A percentile compares a stretch with the other conserved stretches of the same genome.
Evolutionary conservation across 495 filamentous ascomycete genomes (phyloP).

Genomic region (Neurospora sp.): DNA sequence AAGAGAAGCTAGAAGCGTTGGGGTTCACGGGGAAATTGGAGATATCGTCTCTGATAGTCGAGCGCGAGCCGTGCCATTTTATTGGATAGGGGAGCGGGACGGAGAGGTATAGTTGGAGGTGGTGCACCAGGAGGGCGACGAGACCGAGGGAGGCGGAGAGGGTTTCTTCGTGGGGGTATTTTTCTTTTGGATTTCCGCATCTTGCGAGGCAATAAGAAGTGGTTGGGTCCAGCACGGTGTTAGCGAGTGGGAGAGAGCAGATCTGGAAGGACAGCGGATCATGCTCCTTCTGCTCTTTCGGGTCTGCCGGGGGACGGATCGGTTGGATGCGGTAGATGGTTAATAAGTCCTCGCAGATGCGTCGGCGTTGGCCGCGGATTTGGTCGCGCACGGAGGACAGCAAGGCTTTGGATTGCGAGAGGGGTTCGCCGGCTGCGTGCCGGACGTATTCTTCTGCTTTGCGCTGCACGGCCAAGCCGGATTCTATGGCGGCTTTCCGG

Average conservation of each 20-base stretch:
- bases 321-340: conserved; percentile 73
- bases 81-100: conserved; percentile 76
- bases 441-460: conserved; percentile 44
- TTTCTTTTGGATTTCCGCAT: conserved; percentile 13
- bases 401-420: conserved; percentile 44
- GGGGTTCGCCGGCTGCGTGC: conserved; percentile 43
- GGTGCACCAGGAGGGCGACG: conserved; percentile 63
- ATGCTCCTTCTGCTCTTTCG: not conserved
- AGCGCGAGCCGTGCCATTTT: conserved; percentile 56
- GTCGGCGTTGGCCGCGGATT: conserved; percentile 68
- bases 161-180: conserved; percentile 44
- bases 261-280: conserved; percentile 65
- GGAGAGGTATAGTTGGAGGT: conserved; percentile 74
- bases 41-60: conserved; percentile 72
- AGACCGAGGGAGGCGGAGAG: conserved; percentile 77
- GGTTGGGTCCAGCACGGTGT: conserved; percentile 54
- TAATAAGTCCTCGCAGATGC: conserved; percentile 74
- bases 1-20: not conserved
- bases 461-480: conserved; percentile 49
- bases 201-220: not conserved
- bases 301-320: conserved; percentile 24
- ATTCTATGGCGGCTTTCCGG: conserved; percentile 54
- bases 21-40: conserved; percentile 41
- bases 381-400: conserved; percentile 48
- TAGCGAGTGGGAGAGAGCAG: conserved; percentile 63